A percentile compares a stretch with the other conserved stretches of the same genome.
phyloP scores from a whole-genome alignment of 495 filamentous ascomycete genomes.

The Neurospora sp. region DNA sequence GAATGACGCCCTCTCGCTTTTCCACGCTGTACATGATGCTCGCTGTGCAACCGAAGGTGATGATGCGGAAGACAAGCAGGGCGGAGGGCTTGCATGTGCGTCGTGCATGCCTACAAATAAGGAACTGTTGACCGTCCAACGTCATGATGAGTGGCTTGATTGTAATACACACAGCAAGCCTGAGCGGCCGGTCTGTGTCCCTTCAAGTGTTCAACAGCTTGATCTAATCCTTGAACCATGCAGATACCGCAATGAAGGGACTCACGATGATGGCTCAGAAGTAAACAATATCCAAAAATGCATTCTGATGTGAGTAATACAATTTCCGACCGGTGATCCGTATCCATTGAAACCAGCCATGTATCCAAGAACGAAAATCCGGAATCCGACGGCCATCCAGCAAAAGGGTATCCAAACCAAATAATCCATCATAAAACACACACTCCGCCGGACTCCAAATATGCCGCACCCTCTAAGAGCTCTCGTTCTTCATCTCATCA shows the following conservation, averaged over 20 bases:
- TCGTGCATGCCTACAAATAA: neutral
- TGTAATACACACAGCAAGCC: neutral
- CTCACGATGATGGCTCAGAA: too few relatives aligned
- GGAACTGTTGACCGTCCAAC: neutral
- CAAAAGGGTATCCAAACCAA: neutral
- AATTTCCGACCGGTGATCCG: too few relatives aligned
- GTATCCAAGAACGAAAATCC: neutral
- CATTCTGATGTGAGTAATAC: neutral
- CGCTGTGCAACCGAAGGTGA: neutral
- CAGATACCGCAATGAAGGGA: too few relatives aligned
- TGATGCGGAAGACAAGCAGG: neutral
- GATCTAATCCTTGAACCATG: too few relatives aligned
- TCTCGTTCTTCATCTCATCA: conserved; percentile 53
- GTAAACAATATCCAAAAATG: too few relatives aligned
- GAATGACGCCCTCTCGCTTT: conserved; percentile 3
- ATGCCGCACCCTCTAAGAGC: neutral
- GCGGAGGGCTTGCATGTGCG: neutral
- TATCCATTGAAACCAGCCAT: too few relatives aligned
- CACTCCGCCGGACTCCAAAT: too few relatives aligned
- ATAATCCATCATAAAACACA: neutral
- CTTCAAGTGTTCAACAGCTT: too few relatives aligned
- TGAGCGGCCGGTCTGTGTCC: neutral
- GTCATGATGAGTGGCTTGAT: neutral
- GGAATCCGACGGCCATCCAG: neutral
- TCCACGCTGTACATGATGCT: neutral